phyloP scores from a whole-genome alignment of 2,329 filamentous ascomycete genomes.

The Fusarium sp. region DNA sequence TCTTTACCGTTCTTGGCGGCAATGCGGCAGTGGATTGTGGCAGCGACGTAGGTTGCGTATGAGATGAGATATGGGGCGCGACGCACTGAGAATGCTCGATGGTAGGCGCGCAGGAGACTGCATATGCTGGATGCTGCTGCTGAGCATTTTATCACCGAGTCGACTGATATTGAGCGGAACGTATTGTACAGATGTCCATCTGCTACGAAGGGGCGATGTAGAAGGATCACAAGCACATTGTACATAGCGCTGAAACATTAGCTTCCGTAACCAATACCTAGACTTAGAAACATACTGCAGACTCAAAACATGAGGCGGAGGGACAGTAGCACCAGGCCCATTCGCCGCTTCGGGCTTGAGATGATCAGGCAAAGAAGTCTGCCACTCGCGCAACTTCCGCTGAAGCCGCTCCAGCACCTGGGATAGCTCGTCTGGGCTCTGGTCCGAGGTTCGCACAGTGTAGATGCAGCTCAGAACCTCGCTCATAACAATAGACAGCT shows the following conservation, averaged over 20 bases:
- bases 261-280: accelerated
- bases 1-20: conserved; percentile 59
- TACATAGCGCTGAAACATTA: conserved; percentile 57
- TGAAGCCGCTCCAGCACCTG: conserved; percentile 56
- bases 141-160: conserved; percentile 60
- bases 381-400: conserved; percentile 59
- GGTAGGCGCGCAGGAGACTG: conserved; percentile 59
- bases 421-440: conserved; percentile 53
- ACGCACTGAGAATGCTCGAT: conserved; percentile 59
- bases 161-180: conserved; percentile 56
- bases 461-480: conserved; percentile 61
- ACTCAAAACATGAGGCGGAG: conserved; percentile 61
- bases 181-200: conserved; percentile 63
- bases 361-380: conserved; percentile 57
- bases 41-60: conserved; percentile 68
- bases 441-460: conserved; percentile 56
- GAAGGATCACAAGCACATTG: conserved; percentile 64
- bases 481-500: conserved; percentile 52
- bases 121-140: conserved; percentile 61
- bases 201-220: conserved; percentile 66
- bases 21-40: conserved; percentile 65
- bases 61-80: conserved; percentile 66
- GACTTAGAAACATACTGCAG: conserved; percentile 45
- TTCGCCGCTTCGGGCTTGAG: conserved; percentile 55
- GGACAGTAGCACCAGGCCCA: conserved; percentile 28